Evolutionary conservation across 495 filamentous ascomycete species (phyloP).

Genomic region (Talaromyces stipitatus): DNA sequence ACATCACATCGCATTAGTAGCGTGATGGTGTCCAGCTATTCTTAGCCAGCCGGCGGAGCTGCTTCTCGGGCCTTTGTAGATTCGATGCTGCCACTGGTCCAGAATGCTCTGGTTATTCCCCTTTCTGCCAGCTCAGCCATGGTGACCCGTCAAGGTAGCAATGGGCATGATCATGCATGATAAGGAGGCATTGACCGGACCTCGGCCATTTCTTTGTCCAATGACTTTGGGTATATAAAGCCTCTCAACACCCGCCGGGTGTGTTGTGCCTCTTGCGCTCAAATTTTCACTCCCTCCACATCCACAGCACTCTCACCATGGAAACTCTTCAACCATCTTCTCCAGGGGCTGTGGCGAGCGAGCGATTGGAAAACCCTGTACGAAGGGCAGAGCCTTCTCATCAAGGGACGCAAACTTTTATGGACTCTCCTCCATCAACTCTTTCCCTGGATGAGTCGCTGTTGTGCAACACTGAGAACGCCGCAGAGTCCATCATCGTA

Average conservation of each 20-base stretch:
- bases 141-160: not conserved
- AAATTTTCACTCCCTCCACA: not conserved
- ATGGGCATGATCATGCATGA: not conserved
- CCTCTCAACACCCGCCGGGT: not conserved
- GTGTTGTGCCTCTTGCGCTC: not conserved
- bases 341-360: not conserved
- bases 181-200: not conserved
- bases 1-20: not conserved
- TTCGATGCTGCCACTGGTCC: not conserved
- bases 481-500: not conserved
- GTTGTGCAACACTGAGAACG: not conserved
- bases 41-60: not conserved
- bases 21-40: not conserved
- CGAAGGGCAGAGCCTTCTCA: not conserved
- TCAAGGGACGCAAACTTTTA: not conserved
- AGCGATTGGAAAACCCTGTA: not conserved
- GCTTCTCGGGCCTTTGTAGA: not conserved
- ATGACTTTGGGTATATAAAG: not conserved
- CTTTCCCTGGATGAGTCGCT: not conserved
- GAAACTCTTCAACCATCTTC: not conserved
- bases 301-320: not conserved
- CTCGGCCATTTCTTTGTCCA: not conserved
- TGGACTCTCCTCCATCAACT: not conserved
- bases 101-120: not conserved
- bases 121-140: not conserved